Conservation (phyloP, 2,329 filamentous ascomycete genomes). For the Botrytis paeoniae region DNA sequence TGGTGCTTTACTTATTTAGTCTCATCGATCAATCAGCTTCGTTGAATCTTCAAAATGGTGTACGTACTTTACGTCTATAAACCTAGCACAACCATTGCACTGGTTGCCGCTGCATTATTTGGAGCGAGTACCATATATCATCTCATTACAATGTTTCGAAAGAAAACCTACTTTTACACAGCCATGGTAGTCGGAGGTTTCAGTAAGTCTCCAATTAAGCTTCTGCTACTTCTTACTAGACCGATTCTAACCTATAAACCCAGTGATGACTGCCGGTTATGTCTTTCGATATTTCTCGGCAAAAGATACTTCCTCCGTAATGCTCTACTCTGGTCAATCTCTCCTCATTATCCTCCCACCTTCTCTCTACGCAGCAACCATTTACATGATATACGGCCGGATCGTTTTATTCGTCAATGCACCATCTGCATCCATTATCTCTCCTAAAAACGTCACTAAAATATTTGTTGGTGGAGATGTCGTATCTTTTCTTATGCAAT, state of each 20-base stretch:
- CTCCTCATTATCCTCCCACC: constrained; percentile 36
- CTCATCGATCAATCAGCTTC: background rate
- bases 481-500: constrained; percentile 51
- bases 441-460: constrained; percentile 48
- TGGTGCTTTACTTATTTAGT: background rate
- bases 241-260: background rate
- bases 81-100: background rate
- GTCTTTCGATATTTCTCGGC: constrained; percentile 24
- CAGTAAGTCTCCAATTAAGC: background rate
- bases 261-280: constrained; percentile 32
- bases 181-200: background rate
- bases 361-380: constrained; percentile 36
- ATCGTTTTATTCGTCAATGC: constrained; percentile 29
- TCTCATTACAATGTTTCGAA: background rate
- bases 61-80: background rate
- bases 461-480: constrained; percentile 56
- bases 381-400: constrained; percentile 37
- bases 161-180: constrained; percentile 3
- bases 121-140: background rate
- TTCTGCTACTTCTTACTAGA: background rate
- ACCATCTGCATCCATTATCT: constrained; percentile 39
- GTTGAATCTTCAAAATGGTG: background rate
- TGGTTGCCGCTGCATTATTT: background rate
- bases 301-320: constrained; percentile 35
- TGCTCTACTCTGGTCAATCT: constrained; percentile 34